Evolutionary conservation across 768 basidiomycete species (phyloP).

Genomic region (Tylopilus rubrobrunneus): DNA sequence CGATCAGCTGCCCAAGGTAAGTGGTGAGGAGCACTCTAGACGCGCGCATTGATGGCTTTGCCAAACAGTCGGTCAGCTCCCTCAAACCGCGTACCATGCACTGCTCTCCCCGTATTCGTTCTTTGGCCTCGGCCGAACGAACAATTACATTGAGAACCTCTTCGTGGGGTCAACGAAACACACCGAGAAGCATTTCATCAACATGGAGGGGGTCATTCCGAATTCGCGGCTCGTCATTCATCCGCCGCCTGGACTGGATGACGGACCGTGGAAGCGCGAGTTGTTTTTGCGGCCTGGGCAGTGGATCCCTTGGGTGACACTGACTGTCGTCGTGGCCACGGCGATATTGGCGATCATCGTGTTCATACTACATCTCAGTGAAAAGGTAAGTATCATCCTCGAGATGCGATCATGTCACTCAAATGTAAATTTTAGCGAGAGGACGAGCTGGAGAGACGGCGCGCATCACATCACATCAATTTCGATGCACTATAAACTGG

Average conservation of each 20-base stretch:
- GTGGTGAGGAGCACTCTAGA: constrained; percentile 3
- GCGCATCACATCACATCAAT: constrained; percentile 93
- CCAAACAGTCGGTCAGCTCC: constrained; percentile 77
- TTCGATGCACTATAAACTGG: constrained; percentile 78
- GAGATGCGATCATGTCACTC: neutral
- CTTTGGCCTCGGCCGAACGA: constrained; percentile 95
- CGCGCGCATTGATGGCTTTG: constrained; percentile 1
- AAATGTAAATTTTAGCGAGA: constrained; percentile 57
- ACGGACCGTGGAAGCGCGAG: constrained; percentile 73
- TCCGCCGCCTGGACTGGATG: constrained; percentile 56
- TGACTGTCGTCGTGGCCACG: constrained; percentile 75
- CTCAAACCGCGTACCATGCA: constrained; percentile 90
- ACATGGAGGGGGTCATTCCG: constrained; percentile 95
- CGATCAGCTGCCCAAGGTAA: constrained; percentile 88
- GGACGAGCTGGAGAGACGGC: constrained; percentile 86
- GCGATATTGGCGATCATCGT: constrained; percentile 76
- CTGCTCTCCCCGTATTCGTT: constrained; percentile 91
- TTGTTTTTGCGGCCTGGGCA: constrained; percentile 91
- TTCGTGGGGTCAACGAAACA: constrained; percentile 92
- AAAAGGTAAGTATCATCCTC: constrained; percentile 62
- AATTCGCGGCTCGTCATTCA: constrained; percentile 97
- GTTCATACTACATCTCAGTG: constrained; percentile 82
- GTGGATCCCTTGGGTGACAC: constrained; percentile 98
- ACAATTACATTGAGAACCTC: constrained; percentile 99
- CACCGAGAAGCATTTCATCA: constrained; percentile 68